phyloP scores from a whole-genome alignment of 345 rosid species.

The Lumnitzera racemosa region DNA sequence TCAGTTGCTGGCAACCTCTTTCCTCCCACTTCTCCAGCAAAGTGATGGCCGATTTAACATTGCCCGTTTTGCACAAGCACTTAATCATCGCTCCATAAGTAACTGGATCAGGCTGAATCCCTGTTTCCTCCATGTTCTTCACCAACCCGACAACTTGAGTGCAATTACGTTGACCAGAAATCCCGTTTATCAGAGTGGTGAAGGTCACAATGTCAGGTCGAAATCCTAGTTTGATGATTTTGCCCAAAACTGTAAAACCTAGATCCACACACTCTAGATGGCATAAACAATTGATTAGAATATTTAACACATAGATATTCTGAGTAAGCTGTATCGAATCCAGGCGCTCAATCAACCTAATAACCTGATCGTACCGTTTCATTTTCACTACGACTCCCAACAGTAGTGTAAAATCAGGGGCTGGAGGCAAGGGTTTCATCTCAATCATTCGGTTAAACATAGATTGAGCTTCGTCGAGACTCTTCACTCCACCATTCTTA shows the following conservation, averaged over 20 bases:
- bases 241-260: background rate
- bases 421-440: conserved; percentile 3
- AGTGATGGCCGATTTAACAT: background rate
- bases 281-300: conserved; percentile 6
- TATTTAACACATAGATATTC: background rate
- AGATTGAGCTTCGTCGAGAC: no score
- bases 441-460: background rate
- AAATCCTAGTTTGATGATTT: conserved; percentile 3
- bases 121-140: no score
- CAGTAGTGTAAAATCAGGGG: background rate
- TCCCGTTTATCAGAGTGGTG: background rate
- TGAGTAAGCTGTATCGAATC: background rate
- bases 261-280: background rate
- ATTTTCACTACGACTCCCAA: conserved; percentile 2
- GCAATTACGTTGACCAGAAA: no score
- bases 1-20: background rate
- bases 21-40: conserved; percentile 2
- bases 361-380: background rate
- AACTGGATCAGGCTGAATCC: background rate
- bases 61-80: background rate
- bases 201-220: background rate
- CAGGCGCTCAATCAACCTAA: background rate
- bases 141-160: no score
- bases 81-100: conserved; percentile 5
- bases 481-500: no score